Conservation (phyloP, 805 yeast species). For the Candida vartiovaarae region DNA sequence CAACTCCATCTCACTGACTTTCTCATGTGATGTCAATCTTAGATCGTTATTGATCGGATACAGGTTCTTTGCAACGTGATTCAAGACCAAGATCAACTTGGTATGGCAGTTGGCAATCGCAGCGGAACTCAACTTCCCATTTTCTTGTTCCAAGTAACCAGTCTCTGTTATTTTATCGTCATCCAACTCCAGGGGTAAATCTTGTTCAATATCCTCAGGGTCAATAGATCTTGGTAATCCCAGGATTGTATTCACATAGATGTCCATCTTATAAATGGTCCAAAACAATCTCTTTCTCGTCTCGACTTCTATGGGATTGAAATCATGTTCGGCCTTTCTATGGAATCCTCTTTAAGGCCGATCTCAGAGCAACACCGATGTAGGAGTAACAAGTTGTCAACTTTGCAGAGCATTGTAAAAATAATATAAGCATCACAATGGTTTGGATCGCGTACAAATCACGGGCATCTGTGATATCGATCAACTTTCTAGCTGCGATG, state of each 20-base stretch:
- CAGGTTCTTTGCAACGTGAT: slow-evolving; percentile 61
- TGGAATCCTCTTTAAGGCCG: slow-evolving; percentile 78
- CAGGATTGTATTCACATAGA: slow-evolving; percentile 81
- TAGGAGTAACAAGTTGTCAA: slow-evolving; percentile 86
- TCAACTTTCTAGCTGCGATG: slow-evolving; percentile 75
- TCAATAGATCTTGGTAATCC: slow-evolving; percentile 75
- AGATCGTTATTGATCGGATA: slow-evolving; percentile 35
- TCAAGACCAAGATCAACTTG: slow-evolving; percentile 58
- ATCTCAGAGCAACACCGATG: slow-evolving; percentile 82
- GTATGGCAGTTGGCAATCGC: slow-evolving; percentile 83
- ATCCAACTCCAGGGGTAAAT: slow-evolving; percentile 74
- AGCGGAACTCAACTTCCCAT: slow-evolving; percentile 27
- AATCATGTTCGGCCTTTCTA: slow-evolving; percentile 38
- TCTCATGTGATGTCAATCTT: slow-evolving; percentile 30
- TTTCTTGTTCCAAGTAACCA: slow-evolving; percentile 26
- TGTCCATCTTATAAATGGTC: slow-evolving; percentile 86
- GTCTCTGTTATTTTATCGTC: slow-evolving; percentile 58
- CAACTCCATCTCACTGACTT: slow-evolving; percentile 59
- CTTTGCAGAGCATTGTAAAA: slow-evolving; percentile 84
- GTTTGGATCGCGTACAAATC: slow-evolving; percentile 82
- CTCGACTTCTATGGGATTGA: slow-evolving; percentile 70
- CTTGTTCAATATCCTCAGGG: slow-evolving; percentile 83
- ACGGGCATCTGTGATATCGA: slow-evolving; percentile 81
- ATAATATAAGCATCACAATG: slow-evolving; percentile 76
- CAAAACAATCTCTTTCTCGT: slow-evolving; percentile 81